These are phyloP conservation scores for Botrytis elliptica DNA, from an alignment of 2,329 filamentous ascomycete genomes.

Conservation along the genomic window DNA sequence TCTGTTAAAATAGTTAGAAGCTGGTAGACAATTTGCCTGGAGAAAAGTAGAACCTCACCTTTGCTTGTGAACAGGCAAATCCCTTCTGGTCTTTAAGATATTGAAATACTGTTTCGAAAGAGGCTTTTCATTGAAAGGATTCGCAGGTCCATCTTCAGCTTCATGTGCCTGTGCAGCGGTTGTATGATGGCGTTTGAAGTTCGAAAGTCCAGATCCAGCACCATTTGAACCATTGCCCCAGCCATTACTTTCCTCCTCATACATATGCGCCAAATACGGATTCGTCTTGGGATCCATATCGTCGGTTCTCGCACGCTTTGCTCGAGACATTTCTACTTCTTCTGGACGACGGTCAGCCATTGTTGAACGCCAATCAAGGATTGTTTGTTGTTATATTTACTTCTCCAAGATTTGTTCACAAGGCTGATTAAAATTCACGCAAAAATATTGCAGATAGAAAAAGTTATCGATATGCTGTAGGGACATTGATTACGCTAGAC, in stretches of 20 bases:
- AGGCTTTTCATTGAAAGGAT: slow-evolving; percentile 77
- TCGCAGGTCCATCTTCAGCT: slow-evolving; percentile 77
- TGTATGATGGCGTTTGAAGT: slow-evolving; percentile 75
- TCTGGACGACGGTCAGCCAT: slow-evolving; percentile 60
- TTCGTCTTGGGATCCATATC: slow-evolving; percentile 60
- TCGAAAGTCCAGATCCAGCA: slow-evolving; percentile 38
- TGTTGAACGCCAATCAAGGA: slow-evolving; percentile 26
- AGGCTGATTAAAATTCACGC: slow-evolving; percentile 28
- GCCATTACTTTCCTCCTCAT: slow-evolving; percentile 50
- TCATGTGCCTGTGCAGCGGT: slow-evolving; percentile 71
- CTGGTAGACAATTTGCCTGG: neutral
- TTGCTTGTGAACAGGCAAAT: slow-evolving; percentile 89
- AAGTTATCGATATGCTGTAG: slow-evolving; percentile 19
- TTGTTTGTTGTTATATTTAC: slow-evolving; percentile 33
- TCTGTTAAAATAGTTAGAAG: slow-evolving; percentile 45
- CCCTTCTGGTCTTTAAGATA: slow-evolving; percentile 79
- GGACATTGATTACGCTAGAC: slow-evolving; percentile 8
- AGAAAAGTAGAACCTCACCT: slow-evolving; percentile 52
- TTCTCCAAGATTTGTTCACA: slow-evolving; percentile 27
- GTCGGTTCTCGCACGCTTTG: slow-evolving; percentile 46
- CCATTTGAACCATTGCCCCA: slow-evolving; percentile 42
- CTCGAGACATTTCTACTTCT: slow-evolving; percentile 47
- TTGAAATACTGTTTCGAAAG: slow-evolving; percentile 85
- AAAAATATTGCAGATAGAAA: slow-evolving; percentile 17
- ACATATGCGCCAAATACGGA: slow-evolving; percentile 89